Evolutionary conservation across 371 early-diverging fungal genomes (phyloP).

Genomic region (Syncephalastrum racemosum): DNA sequence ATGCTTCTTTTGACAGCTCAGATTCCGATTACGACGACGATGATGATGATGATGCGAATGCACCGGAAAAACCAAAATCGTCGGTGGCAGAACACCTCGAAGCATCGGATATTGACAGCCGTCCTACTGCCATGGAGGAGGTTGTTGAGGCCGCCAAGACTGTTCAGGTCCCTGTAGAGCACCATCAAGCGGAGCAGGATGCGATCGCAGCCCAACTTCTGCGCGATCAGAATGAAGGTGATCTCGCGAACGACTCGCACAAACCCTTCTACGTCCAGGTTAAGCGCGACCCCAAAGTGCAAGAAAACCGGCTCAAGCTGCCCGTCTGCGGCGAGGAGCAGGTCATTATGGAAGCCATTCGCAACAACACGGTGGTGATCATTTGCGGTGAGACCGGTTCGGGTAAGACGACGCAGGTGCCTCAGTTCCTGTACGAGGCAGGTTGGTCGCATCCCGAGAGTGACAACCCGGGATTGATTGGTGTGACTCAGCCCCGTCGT

Average conservation of each 20-base stretch:
- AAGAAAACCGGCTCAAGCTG: conserved; percentile 73
- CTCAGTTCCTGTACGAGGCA: conserved; percentile 98
- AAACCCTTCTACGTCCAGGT: conserved; percentile 82
- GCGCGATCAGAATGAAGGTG: conserved; percentile 41
- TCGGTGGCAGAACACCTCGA: conserved; percentile 32
- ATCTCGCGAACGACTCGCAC: conserved; percentile 31
- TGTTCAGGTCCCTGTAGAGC: conserved; percentile 22
- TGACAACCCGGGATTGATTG: conserved; percentile 87
- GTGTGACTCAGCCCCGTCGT: conserved; percentile 98
- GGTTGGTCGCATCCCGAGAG: conserved; percentile 88
- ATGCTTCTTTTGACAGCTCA: conserved; percentile 67
- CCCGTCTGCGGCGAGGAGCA: conserved; percentile 96
- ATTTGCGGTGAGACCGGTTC: conserved; percentile 99
- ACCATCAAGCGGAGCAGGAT: conserved; percentile 41
- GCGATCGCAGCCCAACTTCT: conserved; percentile 39
- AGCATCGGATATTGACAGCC: conserved; percentile 31
- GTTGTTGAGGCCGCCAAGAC: conserved; percentile 41
- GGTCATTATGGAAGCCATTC: conserved; percentile 93
- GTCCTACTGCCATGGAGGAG: conserved; percentile 43
- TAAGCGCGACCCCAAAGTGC: conserved; percentile 71
- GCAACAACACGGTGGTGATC: conserved; percentile 79
- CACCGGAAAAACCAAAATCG: conserved; percentile 23
- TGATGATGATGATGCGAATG: conserved; percentile 36
- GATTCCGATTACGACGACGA: conserved; percentile 61
- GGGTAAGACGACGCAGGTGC: conserved; percentile 98